These are phyloP conservation scores for Termitomyces sp. DNA, from an alignment of 768 basidiomycete species.

Conservation along the genomic window DNA sequence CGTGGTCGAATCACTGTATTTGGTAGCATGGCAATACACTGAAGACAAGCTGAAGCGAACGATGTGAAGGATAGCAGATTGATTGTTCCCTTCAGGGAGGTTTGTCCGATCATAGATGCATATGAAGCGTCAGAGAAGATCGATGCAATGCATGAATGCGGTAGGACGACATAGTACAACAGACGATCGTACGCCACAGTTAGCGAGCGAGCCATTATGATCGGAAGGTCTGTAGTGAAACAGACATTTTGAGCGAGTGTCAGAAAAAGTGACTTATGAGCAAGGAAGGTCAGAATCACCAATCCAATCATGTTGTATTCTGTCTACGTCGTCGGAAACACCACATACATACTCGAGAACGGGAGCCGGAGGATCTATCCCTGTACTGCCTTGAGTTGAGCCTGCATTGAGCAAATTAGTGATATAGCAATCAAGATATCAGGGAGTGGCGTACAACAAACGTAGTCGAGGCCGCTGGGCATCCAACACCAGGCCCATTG, in stretches of 20 bases:
- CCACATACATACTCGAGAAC: not conserved
- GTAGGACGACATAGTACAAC: not conserved
- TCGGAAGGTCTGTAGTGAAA: not conserved
- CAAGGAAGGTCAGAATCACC: not conserved
- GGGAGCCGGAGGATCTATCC: not conserved
- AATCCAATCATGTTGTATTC: not conserved
- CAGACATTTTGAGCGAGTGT: not conserved
- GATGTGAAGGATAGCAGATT: too few species aligned
- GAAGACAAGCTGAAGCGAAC: too few species aligned
- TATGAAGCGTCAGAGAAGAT: too few species aligned
- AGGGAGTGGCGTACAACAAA: conserved; percentile 12
- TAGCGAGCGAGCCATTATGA: not conserved
- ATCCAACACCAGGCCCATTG: conserved; percentile 63
- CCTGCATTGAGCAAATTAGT: conserved; percentile 12
- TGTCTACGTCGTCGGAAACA: not conserved
- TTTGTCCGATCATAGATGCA: too few species aligned
- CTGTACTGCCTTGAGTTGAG: conserved; percentile 25
- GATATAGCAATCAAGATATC: not conserved
- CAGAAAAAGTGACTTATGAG: too few species aligned
- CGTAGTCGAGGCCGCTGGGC: conserved; percentile 41
- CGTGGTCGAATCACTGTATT: too few species aligned
- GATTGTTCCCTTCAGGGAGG: too few species aligned
- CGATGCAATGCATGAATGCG: too few species aligned
- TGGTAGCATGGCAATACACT: too few species aligned
- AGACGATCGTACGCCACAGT: not conserved